Conservation (phyloP, 2,329 filamentous ascomycete species). For the Sclerotiophoma versabilis region DNA sequence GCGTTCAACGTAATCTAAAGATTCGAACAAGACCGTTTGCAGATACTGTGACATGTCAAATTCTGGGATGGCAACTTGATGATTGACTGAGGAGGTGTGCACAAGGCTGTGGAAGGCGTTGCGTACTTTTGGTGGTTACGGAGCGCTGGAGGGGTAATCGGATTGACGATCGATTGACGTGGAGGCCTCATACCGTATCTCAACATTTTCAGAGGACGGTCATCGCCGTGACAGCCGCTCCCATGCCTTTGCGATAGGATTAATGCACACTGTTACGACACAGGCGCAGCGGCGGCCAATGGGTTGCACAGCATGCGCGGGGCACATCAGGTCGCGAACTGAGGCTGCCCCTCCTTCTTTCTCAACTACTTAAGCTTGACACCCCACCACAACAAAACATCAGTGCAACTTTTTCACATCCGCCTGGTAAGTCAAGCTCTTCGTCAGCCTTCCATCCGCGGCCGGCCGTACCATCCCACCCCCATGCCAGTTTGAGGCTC, state of each 20-base stretch:
- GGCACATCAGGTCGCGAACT: slow-evolving; percentile 23
- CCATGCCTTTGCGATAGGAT: slow-evolving; percentile 33
- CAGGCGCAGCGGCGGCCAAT: slow-evolving; percentile 30
- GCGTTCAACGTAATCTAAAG: slow-evolving; percentile 17
- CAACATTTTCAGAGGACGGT: slow-evolving; percentile 16
- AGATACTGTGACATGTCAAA: slow-evolving; percentile 1
- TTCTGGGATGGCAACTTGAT: background rate
- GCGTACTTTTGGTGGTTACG: background rate
- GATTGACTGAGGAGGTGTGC: background rate
- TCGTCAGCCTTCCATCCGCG: slow-evolving; percentile 42
- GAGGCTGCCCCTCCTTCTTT: slow-evolving; percentile 29
- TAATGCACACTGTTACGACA: slow-evolving; percentile 34
- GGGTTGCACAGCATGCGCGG: slow-evolving; percentile 29
- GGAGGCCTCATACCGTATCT: slow-evolving; percentile 14
- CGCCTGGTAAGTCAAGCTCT: slow-evolving; percentile 45
- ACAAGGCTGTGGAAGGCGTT: slow-evolving; percentile 5
- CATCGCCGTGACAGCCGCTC: slow-evolving; percentile 20
- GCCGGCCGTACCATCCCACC: slow-evolving; percentile 41
- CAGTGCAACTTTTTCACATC: slow-evolving; percentile 32
- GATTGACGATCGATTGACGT: slow-evolving; percentile 7
- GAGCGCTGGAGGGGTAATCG: slow-evolving; percentile 8
- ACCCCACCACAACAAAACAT: slow-evolving; percentile 35
- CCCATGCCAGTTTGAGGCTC: slow-evolving; percentile 28
- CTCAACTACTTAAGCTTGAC: slow-evolving; percentile 21
- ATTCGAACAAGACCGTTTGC: slow-evolving; percentile 12